Evolutionary conservation across 768 basidiomycete species (phyloP).

Genomic region (Pleurotus cornucopiae): DNA sequence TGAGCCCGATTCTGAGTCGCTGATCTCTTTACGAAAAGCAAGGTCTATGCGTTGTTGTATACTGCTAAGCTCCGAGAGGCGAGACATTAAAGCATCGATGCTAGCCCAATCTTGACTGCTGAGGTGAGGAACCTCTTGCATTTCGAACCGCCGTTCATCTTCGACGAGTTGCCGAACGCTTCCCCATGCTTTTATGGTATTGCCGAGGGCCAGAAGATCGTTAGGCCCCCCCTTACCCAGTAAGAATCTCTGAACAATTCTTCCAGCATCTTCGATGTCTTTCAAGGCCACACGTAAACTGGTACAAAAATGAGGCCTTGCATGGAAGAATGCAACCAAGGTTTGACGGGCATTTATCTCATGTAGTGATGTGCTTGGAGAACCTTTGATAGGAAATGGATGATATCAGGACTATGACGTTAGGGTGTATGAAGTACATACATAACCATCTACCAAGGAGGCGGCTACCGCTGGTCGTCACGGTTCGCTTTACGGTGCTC

Average conservation of each 20-base stretch:
- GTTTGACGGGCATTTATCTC: constrained; percentile 75
- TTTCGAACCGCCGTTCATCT: constrained; percentile 55
- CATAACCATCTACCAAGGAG: constrained; percentile 75
- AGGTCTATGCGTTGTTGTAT: constrained; percentile 55
- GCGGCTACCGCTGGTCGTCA: constrained; percentile 74
- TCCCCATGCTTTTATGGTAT: constrained; percentile 59
- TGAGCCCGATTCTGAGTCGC: background rate
- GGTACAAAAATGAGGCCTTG: constrained; percentile 55
- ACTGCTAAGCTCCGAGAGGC: constrained; percentile 43
- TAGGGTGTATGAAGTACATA: constrained; percentile 45
- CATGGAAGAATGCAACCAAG: constrained; percentile 68
- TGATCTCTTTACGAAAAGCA: constrained; percentile 32
- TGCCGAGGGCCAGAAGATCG: constrained; percentile 64
- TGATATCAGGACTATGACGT: background rate
- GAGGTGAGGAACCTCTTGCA: constrained; percentile 23
- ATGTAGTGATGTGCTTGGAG: constrained; percentile 70
- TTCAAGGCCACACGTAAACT: constrained; percentile 57
- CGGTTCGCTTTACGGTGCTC: constrained; percentile 70
- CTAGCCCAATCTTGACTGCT: constrained; percentile 46
- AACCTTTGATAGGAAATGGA: constrained; percentile 50
- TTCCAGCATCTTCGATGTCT: constrained; percentile 63
- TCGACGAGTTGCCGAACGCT: constrained; percentile 45
- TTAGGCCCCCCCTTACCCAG: constrained; percentile 60
- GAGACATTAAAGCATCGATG: constrained; percentile 48
- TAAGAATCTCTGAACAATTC: constrained; percentile 74